Evolutionary conservation across 2,329 filamentous ascomycete genomes (phyloP).

Genomic region (Fusarium praegraminearum): DNA sequence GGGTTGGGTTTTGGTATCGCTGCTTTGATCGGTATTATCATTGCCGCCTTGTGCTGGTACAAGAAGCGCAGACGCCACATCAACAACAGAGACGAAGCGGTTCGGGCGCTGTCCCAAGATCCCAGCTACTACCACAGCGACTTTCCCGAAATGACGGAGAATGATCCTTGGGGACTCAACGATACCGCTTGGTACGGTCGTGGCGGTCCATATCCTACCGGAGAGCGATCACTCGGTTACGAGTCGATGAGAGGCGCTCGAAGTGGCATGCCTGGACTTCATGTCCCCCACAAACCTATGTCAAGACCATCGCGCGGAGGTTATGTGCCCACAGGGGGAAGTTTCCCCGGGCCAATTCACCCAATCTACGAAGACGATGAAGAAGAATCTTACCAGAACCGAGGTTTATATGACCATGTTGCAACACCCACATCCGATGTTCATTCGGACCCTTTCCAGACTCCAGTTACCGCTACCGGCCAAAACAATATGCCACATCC

Average conservation of each 20-base stretch:
- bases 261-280: slow-evolving; percentile 41
- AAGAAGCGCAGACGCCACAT: slow-evolving; percentile 55
- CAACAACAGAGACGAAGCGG: slow-evolving; percentile 59
- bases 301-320: slow-evolving; percentile 48
- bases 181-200: slow-evolving; percentile 60
- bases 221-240: slow-evolving; percentile 60
- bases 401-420: slow-evolving; percentile 43
- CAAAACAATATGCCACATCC: slow-evolving; percentile 34
- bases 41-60: slow-evolving; percentile 65
- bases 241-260: slow-evolving; percentile 60
- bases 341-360: slow-evolving; percentile 62
- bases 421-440: slow-evolving; percentile 54
- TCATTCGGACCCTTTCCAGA: slow-evolving; percentile 64
- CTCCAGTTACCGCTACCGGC: slow-evolving; percentile 52
- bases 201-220: slow-evolving; percentile 56
- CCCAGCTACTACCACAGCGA: slow-evolving; percentile 59
- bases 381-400: slow-evolving; percentile 56
- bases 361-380: slow-evolving; percentile 71
- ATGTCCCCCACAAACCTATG: slow-evolving; percentile 53
- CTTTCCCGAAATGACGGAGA: slow-evolving; percentile 61
- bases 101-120: slow-evolving; percentile 64
- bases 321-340: slow-evolving; percentile 50
- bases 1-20: slow-evolving; percentile 72
- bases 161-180: slow-evolving; percentile 47
- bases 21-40: slow-evolving; percentile 59